Evolutionary conservation across 495 filamentous ascomycete species (phyloP).

Genomic region (Aspergillus diversus): DNA sequence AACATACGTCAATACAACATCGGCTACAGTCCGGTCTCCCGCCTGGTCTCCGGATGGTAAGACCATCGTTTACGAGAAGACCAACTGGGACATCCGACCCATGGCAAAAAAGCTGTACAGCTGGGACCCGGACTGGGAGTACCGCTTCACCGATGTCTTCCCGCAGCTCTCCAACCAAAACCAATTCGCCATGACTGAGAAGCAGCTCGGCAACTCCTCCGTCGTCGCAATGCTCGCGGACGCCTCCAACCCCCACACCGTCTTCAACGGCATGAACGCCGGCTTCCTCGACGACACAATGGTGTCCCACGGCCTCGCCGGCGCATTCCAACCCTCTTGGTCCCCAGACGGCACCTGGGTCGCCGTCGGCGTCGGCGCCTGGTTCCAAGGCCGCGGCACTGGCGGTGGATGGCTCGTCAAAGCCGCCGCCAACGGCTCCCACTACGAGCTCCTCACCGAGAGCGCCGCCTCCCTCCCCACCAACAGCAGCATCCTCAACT

Average conservation of each 20-base stretch:
- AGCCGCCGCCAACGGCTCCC: slow-evolving; percentile 29
- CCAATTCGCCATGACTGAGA: slow-evolving; percentile 32
- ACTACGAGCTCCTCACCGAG: slow-evolving; percentile 28
- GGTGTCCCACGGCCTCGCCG: slow-evolving; percentile 24
- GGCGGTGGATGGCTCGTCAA: slow-evolving; percentile 31
- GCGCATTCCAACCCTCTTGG: slow-evolving; percentile 37
- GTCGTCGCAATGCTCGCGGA: slow-evolving; percentile 26
- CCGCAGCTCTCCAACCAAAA: slow-evolving; percentile 29
- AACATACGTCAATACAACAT: slow-evolving; percentile 21
- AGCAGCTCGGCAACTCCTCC: slow-evolving; percentile 35
- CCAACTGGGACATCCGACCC: slow-evolving; percentile 28
- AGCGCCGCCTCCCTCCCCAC: slow-evolving; percentile 19
- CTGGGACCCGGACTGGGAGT: slow-evolving; percentile 39
- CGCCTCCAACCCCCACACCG: slow-evolving; percentile 14
- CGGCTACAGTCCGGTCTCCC: slow-evolving; percentile 29
- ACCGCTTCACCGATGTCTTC: slow-evolving; percentile 41
- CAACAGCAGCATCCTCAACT: slow-evolving; percentile 26
- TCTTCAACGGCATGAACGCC: slow-evolving; percentile 21
- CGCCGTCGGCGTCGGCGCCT: slow-evolving; percentile 36
- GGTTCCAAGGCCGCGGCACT: slow-evolving; percentile 33
- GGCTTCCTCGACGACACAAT: slow-evolving; percentile 14
- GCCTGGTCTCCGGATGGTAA: slow-evolving; percentile 36
- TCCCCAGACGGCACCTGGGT: slow-evolving; percentile 34
- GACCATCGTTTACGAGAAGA: slow-evolving; percentile 35
- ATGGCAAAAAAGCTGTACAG: slow-evolving; percentile 34